A percentile compares a stretch with the other conserved stretches of the same genome.
Evolutionary conservation across 441 rosid genomes (phyloP).

Genomic region (Euphorbia celastroides): DNA sequence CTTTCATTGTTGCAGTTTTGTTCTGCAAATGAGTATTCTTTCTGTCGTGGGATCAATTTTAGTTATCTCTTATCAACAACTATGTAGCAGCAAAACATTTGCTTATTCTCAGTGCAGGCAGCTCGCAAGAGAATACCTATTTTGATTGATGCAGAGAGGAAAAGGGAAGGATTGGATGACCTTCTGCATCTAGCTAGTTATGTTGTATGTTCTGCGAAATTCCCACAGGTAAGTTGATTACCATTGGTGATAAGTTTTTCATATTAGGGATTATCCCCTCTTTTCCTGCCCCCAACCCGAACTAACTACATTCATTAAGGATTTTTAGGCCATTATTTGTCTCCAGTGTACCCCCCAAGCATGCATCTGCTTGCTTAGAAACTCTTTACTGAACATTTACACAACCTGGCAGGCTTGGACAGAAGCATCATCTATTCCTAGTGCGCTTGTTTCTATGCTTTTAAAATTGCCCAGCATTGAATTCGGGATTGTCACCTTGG

Average conservation of each 20-base stretch:
- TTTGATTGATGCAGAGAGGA: slow-evolving; percentile 66
- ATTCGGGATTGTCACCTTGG: slow-evolving; percentile 71
- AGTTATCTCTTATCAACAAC: neutral
- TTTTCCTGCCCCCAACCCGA: neutral
- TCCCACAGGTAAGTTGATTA: slow-evolving; percentile 61
- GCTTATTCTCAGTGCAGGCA: slow-evolving; percentile 57
- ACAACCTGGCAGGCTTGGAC: slow-evolving; percentile 56
- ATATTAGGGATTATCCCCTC: neutral
- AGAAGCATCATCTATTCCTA: slow-evolving; percentile 46
- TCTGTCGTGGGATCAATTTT: neutral
- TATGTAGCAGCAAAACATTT: slow-evolving; percentile 14
- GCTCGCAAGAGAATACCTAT: slow-evolving; percentile 61
- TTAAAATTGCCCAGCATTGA: slow-evolving; percentile 53
- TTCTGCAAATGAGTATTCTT: neutral
- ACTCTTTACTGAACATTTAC: slow-evolving; percentile 3
- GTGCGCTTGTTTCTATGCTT: slow-evolving; percentile 75
- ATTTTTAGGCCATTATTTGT: neutral
- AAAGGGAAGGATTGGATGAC: slow-evolving; percentile 61
- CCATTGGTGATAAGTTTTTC: slow-evolving; percentile 9
- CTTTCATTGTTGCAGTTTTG: no score
- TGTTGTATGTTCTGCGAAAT: slow-evolving; percentile 64
- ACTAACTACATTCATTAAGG: neutral
- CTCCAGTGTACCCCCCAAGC: neutral
- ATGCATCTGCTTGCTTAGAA: neutral
- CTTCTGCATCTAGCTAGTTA: slow-evolving; percentile 59